Percentiles rank a stretch among this genome's conserved stretches.
Evolutionary conservation across 2,329 filamentous ascomycete species (phyloP).

Genomic region (Cercospora nicotianae): DNA sequence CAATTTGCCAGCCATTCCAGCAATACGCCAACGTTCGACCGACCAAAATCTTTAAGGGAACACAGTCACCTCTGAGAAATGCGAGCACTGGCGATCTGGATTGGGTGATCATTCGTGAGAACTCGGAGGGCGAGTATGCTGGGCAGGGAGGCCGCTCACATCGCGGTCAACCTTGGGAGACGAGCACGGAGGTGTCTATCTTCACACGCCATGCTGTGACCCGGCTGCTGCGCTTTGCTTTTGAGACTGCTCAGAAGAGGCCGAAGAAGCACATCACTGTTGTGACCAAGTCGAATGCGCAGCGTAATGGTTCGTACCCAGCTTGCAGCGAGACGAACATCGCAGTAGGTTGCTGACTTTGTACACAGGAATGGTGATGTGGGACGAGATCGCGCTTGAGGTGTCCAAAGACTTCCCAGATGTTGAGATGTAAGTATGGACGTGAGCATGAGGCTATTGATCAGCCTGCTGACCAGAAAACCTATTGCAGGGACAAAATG

Average conservation of each 20-base stretch:
- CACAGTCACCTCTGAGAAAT: conserved; percentile 57
- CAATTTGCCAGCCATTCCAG: conserved; percentile 57
- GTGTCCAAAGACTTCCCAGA: conserved; percentile 60
- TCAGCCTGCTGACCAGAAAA: not conserved
- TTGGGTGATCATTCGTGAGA: conserved; percentile 68
- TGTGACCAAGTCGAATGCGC: conserved; percentile 66
- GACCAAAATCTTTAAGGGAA: conserved; percentile 62
- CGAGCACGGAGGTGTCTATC: conserved; percentile 62
- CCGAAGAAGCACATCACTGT: conserved; percentile 61
- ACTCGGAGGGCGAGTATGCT: conserved; percentile 66
- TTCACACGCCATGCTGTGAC: conserved; percentile 63
- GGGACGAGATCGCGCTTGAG: conserved; percentile 61
- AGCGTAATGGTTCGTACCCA: conserved; percentile 53
- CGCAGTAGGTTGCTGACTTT: not conserved
- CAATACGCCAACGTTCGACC: conserved; percentile 61
- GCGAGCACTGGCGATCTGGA: conserved; percentile 60
- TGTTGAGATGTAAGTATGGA: conserved; percentile 43
- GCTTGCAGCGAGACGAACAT: not conserved
- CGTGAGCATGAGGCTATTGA: not conserved
- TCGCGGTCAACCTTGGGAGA: conserved; percentile 59
- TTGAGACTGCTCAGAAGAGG: conserved; percentile 59
- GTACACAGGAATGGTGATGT: conserved; percentile 58
- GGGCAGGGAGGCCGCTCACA: conserved; percentile 65
- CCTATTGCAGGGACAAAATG: conserved; percentile 59
- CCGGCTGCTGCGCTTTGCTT: conserved; percentile 63